Base-by-base conservation (phyloP, 163 green algal genomes). In the Chlorella variabilis region DNA sequence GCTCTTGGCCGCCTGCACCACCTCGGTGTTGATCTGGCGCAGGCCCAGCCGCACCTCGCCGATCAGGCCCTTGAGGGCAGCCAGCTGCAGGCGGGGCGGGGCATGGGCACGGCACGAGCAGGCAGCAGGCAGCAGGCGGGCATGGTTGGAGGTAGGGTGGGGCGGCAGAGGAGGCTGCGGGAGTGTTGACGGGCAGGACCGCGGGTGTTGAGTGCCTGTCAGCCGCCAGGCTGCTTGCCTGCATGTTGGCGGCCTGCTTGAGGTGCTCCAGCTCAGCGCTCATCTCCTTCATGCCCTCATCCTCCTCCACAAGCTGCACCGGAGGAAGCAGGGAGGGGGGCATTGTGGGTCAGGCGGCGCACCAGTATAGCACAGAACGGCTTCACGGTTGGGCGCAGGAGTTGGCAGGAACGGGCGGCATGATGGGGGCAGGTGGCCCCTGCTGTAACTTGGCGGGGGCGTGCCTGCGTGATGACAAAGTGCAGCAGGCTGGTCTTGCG, bases 401-500 rank as follows among this genome's bases (percentile, higher is more conserved):
- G n/a, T n/a, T n/a, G n/a, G n/a, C n/a, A n/a, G n/a, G n/a, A n/a
- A n/a, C n/a, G n/a, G n/a, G n/a, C n/a, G n/a, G n/a, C n/a, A n/a
- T n/a, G n/a, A n/a, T n/a, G n/a, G n/a, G n/a, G n/a, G n/a, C n/a
- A n/a, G n/a, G n/a, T n/a, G n/a, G n/a, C n/a, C n/a, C n/a, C n/a
- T n/a, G n/a, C n/a, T n/a, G n/a, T n/a, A n/a, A n/a, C n/a, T n/a
- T n/a, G n/a, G n/a, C n/a, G n/a, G n/a, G n/a, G n/a, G n/a, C 6
- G n/a, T 27, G 23, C 68, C 78, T 84, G 58, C 13, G 59, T 69
- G 17, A 94, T 77, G 48, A 97, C 89, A 89, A 94, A 96, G 77
- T 95, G 92, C 71, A 97, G 90, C 83, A 97, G 87, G 29, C 78
- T 91, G n/a, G 92, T 97, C 59, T 91, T 93, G 61, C 88, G 76